Percentiles rank a stretch among this genome's conserved stretches.
phyloP scores from a whole-genome alignment of 1,284 basidiomycete genomes.

The Ceratobasidium sp. region DNA sequence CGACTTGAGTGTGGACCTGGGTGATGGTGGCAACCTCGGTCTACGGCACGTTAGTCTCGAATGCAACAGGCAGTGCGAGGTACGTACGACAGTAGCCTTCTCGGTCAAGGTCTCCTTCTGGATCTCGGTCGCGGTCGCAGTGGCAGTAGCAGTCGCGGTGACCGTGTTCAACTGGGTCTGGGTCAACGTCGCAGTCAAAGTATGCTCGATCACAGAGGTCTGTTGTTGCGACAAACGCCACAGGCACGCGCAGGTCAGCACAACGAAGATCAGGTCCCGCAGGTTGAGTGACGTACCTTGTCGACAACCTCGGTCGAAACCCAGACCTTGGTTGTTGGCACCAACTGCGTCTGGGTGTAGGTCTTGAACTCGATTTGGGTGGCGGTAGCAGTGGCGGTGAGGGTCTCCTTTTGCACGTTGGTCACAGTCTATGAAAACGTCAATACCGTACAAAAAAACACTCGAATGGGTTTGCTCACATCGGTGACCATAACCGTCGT shows the following conservation, averaged over 20 bases:
- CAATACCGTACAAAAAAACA: neutral
- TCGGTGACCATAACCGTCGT: constrained; percentile 25
- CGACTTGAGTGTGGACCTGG: constrained; percentile 38
- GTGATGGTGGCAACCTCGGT: constrained; percentile 39
- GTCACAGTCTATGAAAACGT: constrained; percentile 10
- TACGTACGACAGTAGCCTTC: constrained; percentile 7
- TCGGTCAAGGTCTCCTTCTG: constrained; percentile 20
- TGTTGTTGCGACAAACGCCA: neutral
- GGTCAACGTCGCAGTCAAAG: constrained; percentile 23
- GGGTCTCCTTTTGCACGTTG: constrained; percentile 30
- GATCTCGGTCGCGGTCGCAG: constrained; percentile 15
- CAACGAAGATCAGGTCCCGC: neutral
- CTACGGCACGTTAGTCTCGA: neutral
- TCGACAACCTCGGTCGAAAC: constrained; percentile 37
- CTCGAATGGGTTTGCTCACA: neutral
- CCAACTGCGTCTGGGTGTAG: constrained; percentile 35
- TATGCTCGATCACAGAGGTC: constrained; percentile 19
- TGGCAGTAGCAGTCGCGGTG: constrained; percentile 38
- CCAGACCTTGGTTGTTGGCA: constrained; percentile 39
- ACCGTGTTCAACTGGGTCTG: constrained; percentile 32
- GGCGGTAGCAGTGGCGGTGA: constrained; percentile 26
- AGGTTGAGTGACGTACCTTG: constrained; percentile 7
- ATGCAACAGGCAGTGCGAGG: neutral
- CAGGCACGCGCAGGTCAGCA: neutral
- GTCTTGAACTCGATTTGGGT: constrained; percentile 29